Base-by-base conservation (phyloP, 2,329 filamentous ascomycete species). In the Penicillium sp. region DNA sequence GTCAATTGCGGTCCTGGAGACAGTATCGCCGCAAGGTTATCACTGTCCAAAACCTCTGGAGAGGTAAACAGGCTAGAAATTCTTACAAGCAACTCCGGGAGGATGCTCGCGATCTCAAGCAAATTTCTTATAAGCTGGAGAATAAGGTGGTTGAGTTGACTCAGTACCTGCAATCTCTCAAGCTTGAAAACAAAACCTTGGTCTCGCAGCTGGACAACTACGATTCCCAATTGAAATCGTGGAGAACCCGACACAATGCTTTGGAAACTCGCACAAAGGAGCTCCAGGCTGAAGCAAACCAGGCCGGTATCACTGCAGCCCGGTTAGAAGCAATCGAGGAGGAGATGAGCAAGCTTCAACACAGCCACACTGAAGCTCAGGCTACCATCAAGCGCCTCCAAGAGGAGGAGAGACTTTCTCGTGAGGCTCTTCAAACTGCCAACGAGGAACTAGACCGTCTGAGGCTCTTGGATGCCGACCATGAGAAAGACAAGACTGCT, bases 121-220 rank as follows among this genome's bases (percentile, higher is more conserved):
- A 97, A 76, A 99, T 99, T 65, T 97, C 94, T 2, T 99, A 99
- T 81, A 97, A 96, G 80, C 80, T 99, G 66, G 94, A 99, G 75
- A 97, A 99, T 83, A 99, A 99, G 85, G 94, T 99, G 59, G 91
- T 99, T 59, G 94, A 99, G 78, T 83, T 99, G 68, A 99, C 94
- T 1, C 94, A 99, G 74, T 90, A 88, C 46, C 77, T 99, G 65
- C 92, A 94, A 62, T 87, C 91, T 9, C 88, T 96, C 82, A 96
- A 96, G 79, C 84, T 87, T 59, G 90, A 96, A 77, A 99, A 99
- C 83, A 97, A 96, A 80, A 84, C 84, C 55, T 82, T 99, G 58
- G 81, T 89, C 64, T 87, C 84, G 34, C 92, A 97, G 74, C 88
- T 99, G 45, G 91, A 97, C 75, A 97, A 90, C 73, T 97, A 97